Evolutionary conservation across 176 grass and related monocot genomes (phyloP), one percentile per base, ranked within the genome.

Genomic region (Phoenix roebelenii): DNA sequence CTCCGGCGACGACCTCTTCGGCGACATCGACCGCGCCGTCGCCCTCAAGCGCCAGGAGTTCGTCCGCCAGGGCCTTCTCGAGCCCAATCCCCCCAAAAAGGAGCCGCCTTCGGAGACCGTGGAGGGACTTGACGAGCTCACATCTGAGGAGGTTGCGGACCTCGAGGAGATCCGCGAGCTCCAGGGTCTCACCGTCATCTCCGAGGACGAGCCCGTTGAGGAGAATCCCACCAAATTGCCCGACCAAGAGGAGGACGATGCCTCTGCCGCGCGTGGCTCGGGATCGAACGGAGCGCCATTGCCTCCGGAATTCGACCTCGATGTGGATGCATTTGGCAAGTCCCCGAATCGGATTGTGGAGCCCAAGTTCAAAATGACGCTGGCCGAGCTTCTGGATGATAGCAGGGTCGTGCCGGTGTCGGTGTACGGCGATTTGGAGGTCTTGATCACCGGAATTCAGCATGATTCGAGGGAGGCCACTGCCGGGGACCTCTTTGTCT

Each of bases 311-410:
- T 69, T 80, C 18, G 72, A 70, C 44, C 68, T 82, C 24, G 78
- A 90, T 57, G 75, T 59, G 4, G 83, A 90, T 58, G 68, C 78
- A 72, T 79, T 90, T 55, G 87, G 75, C 54, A 83, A 63, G 28
- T 52, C 22, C 7, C 85, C 80, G 48, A 35, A 72, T 5, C 83
- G 80, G 25, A 76, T 82, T 19, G 49, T 76, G 25, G 69, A 85
- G 53, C 87, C 87, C 35, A 75, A 77, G 7, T 96, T 96, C 68
- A 85, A 78, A 35, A 90, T 96, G 92, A 96, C 83, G 24, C 75
- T 96, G 23, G 92, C 92, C 0, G 92, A 96, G 58, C 86, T 96
- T 65, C 86, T 96, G 22, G 92, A 96, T 30, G 92, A 96, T 69
- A 96, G 92, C 75, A 90, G 74, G 78, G 75, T 96, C 23, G 87